These are phyloP conservation scores for Alternaria sp. DNA, from an alignment of 2,329 filamentous ascomycete genomes.

Conservation along the genomic window DNA sequence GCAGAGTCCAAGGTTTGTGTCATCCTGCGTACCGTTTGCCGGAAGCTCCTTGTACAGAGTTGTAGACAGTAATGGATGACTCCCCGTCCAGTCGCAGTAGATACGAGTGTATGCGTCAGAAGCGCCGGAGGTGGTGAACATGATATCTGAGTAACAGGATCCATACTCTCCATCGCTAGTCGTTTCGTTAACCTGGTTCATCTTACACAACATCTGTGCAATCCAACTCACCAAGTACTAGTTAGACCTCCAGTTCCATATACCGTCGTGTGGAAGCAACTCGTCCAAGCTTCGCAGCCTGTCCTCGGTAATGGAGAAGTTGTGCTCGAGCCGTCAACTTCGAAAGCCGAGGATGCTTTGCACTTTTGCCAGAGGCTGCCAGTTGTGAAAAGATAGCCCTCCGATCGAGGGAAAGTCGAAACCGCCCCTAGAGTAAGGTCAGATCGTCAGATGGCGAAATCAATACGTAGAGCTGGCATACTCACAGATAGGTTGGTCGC, in stretches of 20 bases:
- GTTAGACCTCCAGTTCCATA: constrained; percentile 1
- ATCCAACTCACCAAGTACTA: constrained; percentile 4
- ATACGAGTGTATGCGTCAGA: constrained; percentile 3
- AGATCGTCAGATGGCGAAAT: neutral
- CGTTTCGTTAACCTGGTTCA: neutral
- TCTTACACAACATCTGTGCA: no score
- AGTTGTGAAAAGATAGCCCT: constrained; percentile 8
- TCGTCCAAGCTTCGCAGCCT: constrained; percentile 7
- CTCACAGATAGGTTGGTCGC: neutral
- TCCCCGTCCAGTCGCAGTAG: constrained; percentile 10
- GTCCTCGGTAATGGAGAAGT: neutral
- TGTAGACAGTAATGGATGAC: neutral
- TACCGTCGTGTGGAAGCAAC: constrained; percentile 3
- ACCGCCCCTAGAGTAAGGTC: neutral
- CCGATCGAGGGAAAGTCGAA: neutral
- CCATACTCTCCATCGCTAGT: constrained; percentile 1
- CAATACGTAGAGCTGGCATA: neutral
- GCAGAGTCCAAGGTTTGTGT: no score
- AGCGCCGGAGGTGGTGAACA: neutral
- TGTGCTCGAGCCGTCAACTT: neutral
- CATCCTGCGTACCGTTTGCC: neutral
- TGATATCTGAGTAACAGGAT: constrained; percentile 5
- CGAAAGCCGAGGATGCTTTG: neutral
- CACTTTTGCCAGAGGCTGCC: constrained; percentile 6
- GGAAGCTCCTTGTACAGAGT: constrained; percentile 3